phyloP scores from a whole-genome alignment of 1,284 basidiomycete genomes.

The Fomitopsis pinicola region DNA sequence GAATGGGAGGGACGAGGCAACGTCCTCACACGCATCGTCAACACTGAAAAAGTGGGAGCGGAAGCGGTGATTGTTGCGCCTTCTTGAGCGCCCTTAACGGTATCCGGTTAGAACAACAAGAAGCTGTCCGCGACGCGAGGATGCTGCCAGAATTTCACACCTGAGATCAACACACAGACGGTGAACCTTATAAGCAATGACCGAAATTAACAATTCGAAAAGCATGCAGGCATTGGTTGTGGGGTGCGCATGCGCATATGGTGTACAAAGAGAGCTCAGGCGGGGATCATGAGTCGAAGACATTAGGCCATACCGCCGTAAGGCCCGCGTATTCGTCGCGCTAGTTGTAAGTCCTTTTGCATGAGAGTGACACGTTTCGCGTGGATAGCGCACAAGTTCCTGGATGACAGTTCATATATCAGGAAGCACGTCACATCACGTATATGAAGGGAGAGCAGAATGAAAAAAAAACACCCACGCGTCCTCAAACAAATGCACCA shows the following conservation, averaged over 20 bases:
- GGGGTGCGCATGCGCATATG: neutral
- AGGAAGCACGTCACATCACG: neutral
- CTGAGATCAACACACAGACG: no score
- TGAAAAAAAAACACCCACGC: constrained; percentile 54
- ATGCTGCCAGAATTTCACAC: no score
- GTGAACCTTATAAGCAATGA: neutral
- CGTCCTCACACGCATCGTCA: no score
- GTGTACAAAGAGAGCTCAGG: neutral
- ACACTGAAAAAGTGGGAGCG: no score
- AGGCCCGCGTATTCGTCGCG: constrained; percentile 87
- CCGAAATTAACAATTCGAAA: neutral
- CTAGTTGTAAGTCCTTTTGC: constrained; percentile 96
- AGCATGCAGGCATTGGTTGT: neutral
- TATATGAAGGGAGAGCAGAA: neutral
- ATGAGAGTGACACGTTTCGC: constrained; percentile 99
- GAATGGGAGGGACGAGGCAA: no score
- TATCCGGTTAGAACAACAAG: no score
- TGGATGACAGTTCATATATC: constrained; percentile 24
- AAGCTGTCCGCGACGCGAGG: no score
- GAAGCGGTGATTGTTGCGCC: no score
- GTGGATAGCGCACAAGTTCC: constrained; percentile 95
- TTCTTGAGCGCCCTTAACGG: no score
- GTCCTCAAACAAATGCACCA: constrained; percentile 95
- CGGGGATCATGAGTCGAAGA: neutral
- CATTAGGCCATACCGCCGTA: constrained; percentile 47